Evolutionary conservation across 2,329 filamentous ascomycete genomes (phyloP), one percentile per base, ranked within the genome.

Genomic region (Lachnellula suecica): DNA sequence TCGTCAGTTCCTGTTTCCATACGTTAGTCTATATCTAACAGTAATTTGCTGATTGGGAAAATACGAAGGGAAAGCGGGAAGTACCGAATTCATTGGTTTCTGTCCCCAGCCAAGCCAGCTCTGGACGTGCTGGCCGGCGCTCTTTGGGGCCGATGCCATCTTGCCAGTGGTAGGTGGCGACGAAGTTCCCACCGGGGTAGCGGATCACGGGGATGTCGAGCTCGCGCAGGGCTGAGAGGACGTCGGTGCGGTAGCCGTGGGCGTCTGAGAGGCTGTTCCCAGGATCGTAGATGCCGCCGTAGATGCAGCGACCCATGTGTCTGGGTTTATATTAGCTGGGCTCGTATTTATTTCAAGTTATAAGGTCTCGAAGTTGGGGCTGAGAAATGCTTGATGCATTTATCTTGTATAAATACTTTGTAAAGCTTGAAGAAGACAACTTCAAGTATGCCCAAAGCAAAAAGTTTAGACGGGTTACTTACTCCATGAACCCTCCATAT

Each of bases 231-330:
- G 87, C 85, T 38, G 82, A 78, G 22, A 94, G 80, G 38, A 94
- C 89, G 70, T 94, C 89, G 59, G 79, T 89, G 35, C 89, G 85
- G 72, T 90, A 93, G 38, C 89, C 89, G 59, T 88, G 76, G 49
- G 82, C 76, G 61, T 92, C 88, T 2, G 87, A 85, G n/a, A 91
- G 77, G 3, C 83, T 72, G 68, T 85, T 91, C 29, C 78, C 80
- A 1, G 88, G 89, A 61, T 93, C 89, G 71, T 91, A 93, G 66
- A 94, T 87, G 59, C 90, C 89, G 58, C 88, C 88, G 68, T 94
- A 93, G 66, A 94, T 91, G 74, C 89, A 94, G 56, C 89, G 83
- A 63, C 89, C 89, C 89, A 94, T 94, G 71, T 94, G 90, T 63
- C 87, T 90, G 60, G 27, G 5, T 22, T 19, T 38, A 35, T 42